A percentile compares a stretch with the other conserved stretches of the same genome.
Evolutionary conservation across 495 filamentous ascomycete species (phyloP).

Genomic region (Amorphotheca resinae): DNA sequence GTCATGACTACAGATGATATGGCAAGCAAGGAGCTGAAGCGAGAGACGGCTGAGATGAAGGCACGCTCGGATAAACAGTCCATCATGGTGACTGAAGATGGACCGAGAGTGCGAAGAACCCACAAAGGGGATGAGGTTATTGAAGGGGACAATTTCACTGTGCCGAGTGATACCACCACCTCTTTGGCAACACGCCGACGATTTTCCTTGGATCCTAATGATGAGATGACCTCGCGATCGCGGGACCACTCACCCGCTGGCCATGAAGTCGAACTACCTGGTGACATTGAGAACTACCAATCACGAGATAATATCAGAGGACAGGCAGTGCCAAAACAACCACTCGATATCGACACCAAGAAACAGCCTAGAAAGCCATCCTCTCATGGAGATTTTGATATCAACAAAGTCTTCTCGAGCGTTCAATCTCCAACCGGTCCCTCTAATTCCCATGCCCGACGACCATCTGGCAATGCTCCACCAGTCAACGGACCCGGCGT

Average conservation of each 20-base stretch:
- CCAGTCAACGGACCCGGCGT: slow-evolving; percentile 37
- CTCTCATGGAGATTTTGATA: slow-evolving; percentile 45
- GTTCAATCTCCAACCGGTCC: slow-evolving; percentile 45
- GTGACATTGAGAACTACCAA: slow-evolving; percentile 17
- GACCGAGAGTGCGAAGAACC: slow-evolving; percentile 73
- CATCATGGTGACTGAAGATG: slow-evolving; percentile 70
- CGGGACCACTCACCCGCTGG: slow-evolving; percentile 19
- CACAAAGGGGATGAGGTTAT: slow-evolving; percentile 94
- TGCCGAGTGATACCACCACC: slow-evolving; percentile 27
- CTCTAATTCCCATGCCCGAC: slow-evolving; percentile 22
- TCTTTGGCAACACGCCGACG: slow-evolving; percentile 27
- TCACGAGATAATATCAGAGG: slow-evolving; percentile 24
- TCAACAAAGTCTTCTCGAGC: slow-evolving; percentile 56
- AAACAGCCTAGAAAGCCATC: slow-evolving; percentile 20
- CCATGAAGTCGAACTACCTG: slow-evolving; percentile 17
- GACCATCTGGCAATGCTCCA: slow-evolving; percentile 29
- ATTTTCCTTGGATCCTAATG: slow-evolving; percentile 26
- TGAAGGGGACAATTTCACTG: slow-evolving; percentile 42
- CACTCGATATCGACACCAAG: slow-evolving; percentile 38
- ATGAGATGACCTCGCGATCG: slow-evolving; percentile 19
- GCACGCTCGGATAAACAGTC: slow-evolving; percentile 69
- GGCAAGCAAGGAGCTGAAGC: slow-evolving; percentile 79
- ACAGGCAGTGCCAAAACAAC: slow-evolving; percentile 21
- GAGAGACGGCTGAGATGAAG: slow-evolving; percentile 60
- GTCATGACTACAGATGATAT: slow-evolving; percentile 81